Base-by-base conservation (phyloP, 495 filamentous ascomycete species). In the Lophiostoma macrostomum region DNA sequence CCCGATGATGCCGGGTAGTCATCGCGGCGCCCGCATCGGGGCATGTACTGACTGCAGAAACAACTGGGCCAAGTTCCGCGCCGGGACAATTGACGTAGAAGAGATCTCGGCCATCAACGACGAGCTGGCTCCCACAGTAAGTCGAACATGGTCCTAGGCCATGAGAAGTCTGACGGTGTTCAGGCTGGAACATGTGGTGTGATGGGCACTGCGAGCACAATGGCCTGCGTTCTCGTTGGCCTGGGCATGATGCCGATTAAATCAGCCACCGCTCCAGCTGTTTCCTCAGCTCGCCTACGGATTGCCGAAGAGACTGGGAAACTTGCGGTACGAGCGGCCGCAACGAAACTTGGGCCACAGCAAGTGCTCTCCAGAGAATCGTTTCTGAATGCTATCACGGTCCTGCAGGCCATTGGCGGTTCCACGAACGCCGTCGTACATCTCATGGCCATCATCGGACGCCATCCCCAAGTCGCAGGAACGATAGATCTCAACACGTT, bases 171-270 rank as follows among this genome's bases (percentile, higher is more conserved):
- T n/a, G n/a, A n/a, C n/a, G n/a, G n/a, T n/a, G n/a, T n/a, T n/a
- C n/a, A n/a, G n/a, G n/a, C n/a, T n/a, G 82, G 82, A 19, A 85
- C 82, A 8, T 85, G 82, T 59, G 82, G 82, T 19, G 82, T 85
- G 2, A 84, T 85, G 81, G 83, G 82, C 11, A 86, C 83, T 8
- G 83, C 83, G 5, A 80, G 76, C 37, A 86, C 83, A 19, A 86
- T 86, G 81, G 81, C 82, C 2, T 86, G 83, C 50, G 66, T 85
- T 7, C 75, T 79, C 18, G 81, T 76, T 14, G 83, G 74, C 0
- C 71, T 86, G 1, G 83, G 83, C 18, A 70, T 86, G 63, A 85
- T 85, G 74, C 80, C 81, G 6, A 71, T 85, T 5, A 68, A 72
- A 44, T 74, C 77, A 10, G 83, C 83, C 20, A 74, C 82, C 13